A percentile compares a stretch with the other conserved stretches of the same genome.
These are phyloP conservation scores for Chlamydomonas incerta DNA, from an alignment of 139 green algal genomes.

Conservation along the genomic window DNA sequence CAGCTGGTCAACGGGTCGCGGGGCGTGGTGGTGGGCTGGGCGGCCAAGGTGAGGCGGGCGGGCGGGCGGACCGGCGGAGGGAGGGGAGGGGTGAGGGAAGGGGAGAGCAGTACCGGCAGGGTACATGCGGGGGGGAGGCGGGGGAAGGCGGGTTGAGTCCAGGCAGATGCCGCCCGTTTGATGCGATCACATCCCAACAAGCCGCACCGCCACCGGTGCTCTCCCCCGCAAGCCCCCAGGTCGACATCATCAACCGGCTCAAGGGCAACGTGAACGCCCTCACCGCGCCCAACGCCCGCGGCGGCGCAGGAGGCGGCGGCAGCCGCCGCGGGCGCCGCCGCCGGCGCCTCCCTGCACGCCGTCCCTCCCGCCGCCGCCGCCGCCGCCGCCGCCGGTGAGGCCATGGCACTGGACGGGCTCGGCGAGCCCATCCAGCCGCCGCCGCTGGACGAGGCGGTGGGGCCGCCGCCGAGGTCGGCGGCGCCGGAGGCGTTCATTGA, in stretches of 20 bases:
- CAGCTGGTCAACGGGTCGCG: constrained; percentile 83
- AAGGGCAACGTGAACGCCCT: background rate
- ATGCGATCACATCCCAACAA: too few species aligned
- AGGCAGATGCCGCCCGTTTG: too few species aligned
- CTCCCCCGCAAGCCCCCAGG: background rate
- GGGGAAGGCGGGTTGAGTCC: too few species aligned
- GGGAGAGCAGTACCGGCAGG: too few species aligned
- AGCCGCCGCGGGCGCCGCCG: background rate
- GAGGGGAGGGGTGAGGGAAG: too few species aligned
- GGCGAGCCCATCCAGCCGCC: too few species aligned
- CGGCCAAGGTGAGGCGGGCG: constrained; percentile 15
- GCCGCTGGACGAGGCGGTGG: too few species aligned
- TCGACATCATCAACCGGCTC: constrained; percentile 18
- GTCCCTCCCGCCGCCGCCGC: background rate
- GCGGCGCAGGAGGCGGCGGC: constrained; percentile 5
- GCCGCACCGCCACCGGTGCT: background rate
- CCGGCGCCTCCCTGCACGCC: background rate
- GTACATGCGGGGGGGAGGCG: too few species aligned
- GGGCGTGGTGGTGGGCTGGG: constrained; percentile 60
- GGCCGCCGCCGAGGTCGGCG: too few species aligned
- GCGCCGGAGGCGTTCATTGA: too few species aligned
- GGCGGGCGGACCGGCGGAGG: background rate
- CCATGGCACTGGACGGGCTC: too few species aligned
- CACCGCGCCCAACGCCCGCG: background rate
- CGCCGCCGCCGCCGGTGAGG: background rate